Evolutionary conservation across 352 stramenopile species (phyloP).

Genomic region (Globisporangium sylvaticum): DNA sequence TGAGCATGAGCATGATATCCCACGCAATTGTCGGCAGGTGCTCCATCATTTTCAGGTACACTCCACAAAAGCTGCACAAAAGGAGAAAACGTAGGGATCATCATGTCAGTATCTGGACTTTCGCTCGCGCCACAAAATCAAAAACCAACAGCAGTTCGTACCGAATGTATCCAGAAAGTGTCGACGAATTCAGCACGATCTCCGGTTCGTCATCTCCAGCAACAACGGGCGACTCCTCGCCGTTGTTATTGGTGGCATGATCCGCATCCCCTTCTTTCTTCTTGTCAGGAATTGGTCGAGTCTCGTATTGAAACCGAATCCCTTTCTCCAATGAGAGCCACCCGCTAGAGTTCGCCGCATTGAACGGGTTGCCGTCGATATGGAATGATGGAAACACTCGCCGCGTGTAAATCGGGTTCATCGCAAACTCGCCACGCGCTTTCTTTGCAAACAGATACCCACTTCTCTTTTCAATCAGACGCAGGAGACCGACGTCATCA

Average conservation of each 20-base stretch:
- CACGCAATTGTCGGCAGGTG: slow-evolving; percentile 66
- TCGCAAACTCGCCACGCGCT: slow-evolving; percentile 31
- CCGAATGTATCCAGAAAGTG: slow-evolving; percentile 66
- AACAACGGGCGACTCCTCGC: not conserved
- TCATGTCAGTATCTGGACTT: not conserved
- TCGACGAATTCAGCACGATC: slow-evolving; percentile 71
- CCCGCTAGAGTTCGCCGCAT: slow-evolving; percentile 34
- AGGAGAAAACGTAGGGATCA: not conserved
- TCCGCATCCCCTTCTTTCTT: slow-evolving; percentile 11
- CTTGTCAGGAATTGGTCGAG: slow-evolving; percentile 25
- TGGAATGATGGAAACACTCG: slow-evolving; percentile 66
- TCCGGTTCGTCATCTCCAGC: slow-evolving; percentile 31
- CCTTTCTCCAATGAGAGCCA: slow-evolving; percentile 64
- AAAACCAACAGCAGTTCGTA: slow-evolving; percentile 20
- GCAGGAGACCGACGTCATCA: slow-evolving; percentile 42
- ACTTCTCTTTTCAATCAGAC: slow-evolving; percentile 75
- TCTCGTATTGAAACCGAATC: slow-evolving; percentile 41
- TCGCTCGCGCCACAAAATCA: not conserved
- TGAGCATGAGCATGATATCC: slow-evolving; percentile 67
- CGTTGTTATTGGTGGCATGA: not conserved
- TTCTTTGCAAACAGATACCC: slow-evolving; percentile 64
- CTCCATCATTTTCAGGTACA: slow-evolving; percentile 89
- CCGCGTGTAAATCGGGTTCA: slow-evolving; percentile 63
- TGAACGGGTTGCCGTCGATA: slow-evolving; percentile 61
- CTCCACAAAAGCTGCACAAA: slow-evolving; percentile 54